Evolutionary conservation across 176 grass and related monocot genomes (phyloP), one percentile per base, ranked within the genome.

Genomic region (Carex parvula): DNA sequence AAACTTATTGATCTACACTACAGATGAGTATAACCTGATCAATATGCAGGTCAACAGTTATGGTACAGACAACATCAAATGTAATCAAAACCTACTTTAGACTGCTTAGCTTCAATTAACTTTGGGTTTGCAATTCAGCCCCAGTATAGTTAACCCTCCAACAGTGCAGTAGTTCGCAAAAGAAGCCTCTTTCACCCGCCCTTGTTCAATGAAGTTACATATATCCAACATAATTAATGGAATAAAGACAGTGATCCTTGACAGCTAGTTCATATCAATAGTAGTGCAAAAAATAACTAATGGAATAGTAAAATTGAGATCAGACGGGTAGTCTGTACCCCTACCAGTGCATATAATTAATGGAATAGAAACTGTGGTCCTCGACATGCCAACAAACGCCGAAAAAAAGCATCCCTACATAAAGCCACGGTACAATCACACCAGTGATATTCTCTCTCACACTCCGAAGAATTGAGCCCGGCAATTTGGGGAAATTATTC

Each of bases 311-410:
- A 82, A 1, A 76, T 58, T 22, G 61, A 64, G 35, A 84, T 48
- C 8, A 67, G 52, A 81, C 22, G 39, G 55, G 18, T 12, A 32
- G 8, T 84, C 42, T 29, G 69, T 64, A 79, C 83, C 32, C 86
- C 3, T 92, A 97, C 94, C 94, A 97, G 71, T 97, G 94, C 54
- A 97, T 86, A 89, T 97, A 97, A 88, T 97, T 97, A 82, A 97
- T 97, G 82, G 94, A 97, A 86, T 97, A 97, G 90, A 97, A 97
- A 87, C 87, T 92, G 79, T 97, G 94, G 79, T 97, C 94, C 87
- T 97, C 94, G 0, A 97, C 89, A 82, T 97, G 94, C 94, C 94
- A 94, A 87, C 94, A 97, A 97, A 97, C 24, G 94, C 94, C 12
- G 94, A 97, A 85, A 97, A n/a, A 97, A 16, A 97, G 55, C 94